Evolutionary conservation across 2,329 filamentous ascomycete species (phyloP), one percentile per base, ranked within the genome.

Genomic region (Colletotrichum tanaceti): DNA sequence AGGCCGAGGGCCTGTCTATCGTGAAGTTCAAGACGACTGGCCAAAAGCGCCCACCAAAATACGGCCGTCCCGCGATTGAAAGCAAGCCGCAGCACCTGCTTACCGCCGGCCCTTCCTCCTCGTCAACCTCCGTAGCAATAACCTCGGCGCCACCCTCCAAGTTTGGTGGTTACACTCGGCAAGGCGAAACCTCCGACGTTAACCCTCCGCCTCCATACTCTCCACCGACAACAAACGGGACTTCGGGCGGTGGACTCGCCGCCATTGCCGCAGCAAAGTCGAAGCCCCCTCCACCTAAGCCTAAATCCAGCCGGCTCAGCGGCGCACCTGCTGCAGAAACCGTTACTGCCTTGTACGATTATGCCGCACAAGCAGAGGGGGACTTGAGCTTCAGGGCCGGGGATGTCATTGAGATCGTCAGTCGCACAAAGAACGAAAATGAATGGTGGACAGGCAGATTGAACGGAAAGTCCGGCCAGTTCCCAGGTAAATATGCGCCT

Each of bases 361-460:
- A 97, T 76, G 93, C 97, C 71, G 96, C 96, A 6, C 94, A 98
- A 78, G 94, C 95, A 1, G 94, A 97, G 72, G 94, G 94, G 3
- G 96, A 99, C 77, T 83, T 99, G 71, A 97, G 93, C 75, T 99
- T 99, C 82, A 87, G 87, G 20, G 89, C 93, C 0, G 94, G 95
- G 5, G 96, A 99, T 71, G 82, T 91, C 5, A 98, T 99, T 75
- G 94, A 98, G 79, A 94, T 99, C 73, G 79, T 96, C 2, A 86
- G 86, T 69, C 87, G 93, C 73, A 97, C 93, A n/a, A 85, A 87
- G 71, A 98, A 97, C 75, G 90, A 93, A 59, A 98, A 99, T 74
- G 96, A 99, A 80, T 99, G 96, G 96, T 99, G 96, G 96, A 90
- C 86, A 10, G 96, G 96, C 44, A 92, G 89, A 77, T 77, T 97